phyloP scores from a whole-genome alignment of 495 filamentous ascomycete genomes.

The Annulohypoxylon maeteangense region DNA sequence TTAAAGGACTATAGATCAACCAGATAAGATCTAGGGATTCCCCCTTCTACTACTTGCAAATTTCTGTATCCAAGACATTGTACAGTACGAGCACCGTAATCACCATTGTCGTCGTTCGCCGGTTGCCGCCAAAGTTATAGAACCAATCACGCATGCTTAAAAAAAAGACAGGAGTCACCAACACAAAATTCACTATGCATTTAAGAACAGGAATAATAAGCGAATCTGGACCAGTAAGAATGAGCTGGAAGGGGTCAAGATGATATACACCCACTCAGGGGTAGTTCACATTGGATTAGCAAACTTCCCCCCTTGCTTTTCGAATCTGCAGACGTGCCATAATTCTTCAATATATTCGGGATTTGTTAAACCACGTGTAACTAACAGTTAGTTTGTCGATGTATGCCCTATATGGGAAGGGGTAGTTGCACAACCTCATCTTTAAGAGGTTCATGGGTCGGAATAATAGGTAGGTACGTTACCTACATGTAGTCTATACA shows the following conservation, averaged over 20 bases:
- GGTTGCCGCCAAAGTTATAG: neutral
- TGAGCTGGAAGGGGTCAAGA: neutral
- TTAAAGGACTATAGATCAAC: neutral
- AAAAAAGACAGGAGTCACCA: neutral
- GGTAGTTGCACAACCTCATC: neutral
- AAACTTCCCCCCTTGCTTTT: slow-evolving; percentile 21
- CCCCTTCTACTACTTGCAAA: too few species aligned
- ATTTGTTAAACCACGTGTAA: neutral
- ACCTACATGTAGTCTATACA: neutral
- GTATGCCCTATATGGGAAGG: neutral
- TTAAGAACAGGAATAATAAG: neutral
- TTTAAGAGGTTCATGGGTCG: neutral
- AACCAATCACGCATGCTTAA: neutral
- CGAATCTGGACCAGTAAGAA: neutral
- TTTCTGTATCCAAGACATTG: too few species aligned
- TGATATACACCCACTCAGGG: slow-evolving; percentile 8
- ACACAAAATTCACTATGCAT: neutral
- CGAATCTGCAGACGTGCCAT: neutral
- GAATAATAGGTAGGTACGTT: neutral
- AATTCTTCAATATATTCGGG: neutral
- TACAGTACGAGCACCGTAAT: neutral
- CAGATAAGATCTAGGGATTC: too few species aligned
- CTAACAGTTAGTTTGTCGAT: neutral
- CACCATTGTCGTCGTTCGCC: neutral
- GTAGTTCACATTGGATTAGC: slow-evolving; percentile 8